Evolutionary conservation across 805 yeast species (phyloP).

Genomic region (Candida krabiensis): DNA sequence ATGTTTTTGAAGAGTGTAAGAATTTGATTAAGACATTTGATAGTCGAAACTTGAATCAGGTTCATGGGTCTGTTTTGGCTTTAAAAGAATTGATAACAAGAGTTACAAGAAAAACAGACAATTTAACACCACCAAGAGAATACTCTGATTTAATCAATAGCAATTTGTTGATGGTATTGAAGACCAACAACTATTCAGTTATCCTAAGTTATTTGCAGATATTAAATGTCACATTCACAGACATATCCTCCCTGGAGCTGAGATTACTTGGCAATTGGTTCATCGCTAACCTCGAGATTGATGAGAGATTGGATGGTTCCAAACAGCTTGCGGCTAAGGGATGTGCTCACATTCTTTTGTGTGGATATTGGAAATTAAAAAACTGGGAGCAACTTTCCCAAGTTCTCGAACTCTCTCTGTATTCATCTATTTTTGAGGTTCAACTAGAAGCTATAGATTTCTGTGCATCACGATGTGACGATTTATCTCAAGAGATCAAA

Average conservation of each 20-base stretch:
- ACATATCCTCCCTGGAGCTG: constrained; percentile 11
- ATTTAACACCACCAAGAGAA: constrained; percentile 18
- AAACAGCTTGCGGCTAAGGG: constrained; percentile 46
- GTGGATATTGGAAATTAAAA: constrained; percentile 14
- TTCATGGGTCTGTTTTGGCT: constrained; percentile 64
- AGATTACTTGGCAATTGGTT: constrained; percentile 37
- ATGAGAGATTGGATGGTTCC: constrained; percentile 43
- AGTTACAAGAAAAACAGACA: constrained; percentile 22
- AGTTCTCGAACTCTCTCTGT: constrained; percentile 35
- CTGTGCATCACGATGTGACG: constrained; percentile 13
- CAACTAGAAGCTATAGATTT: constrained; percentile 41
- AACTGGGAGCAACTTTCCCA: constrained; percentile 23
- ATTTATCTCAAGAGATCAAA: constrained; percentile 2
- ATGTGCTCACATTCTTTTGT: constrained; percentile 32
- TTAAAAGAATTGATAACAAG: constrained; percentile 35
- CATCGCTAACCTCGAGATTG: constrained; percentile 29
- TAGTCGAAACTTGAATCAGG: constrained; percentile 38
- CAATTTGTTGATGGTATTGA: constrained; percentile 19
- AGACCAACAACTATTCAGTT: constrained; percentile 21
- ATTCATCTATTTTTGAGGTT: constrained; percentile 44
- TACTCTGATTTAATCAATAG: constrained; percentile 31
- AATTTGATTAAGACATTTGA: constrained; percentile 8
- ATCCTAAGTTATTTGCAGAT: constrained; percentile 25
- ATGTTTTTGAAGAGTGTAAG: constrained; percentile 30
- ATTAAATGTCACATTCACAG: background rate